Evolutionary conservation across 257 asterid genomes (phyloP).

Genomic region (Solanum gandarillasii): DNA sequence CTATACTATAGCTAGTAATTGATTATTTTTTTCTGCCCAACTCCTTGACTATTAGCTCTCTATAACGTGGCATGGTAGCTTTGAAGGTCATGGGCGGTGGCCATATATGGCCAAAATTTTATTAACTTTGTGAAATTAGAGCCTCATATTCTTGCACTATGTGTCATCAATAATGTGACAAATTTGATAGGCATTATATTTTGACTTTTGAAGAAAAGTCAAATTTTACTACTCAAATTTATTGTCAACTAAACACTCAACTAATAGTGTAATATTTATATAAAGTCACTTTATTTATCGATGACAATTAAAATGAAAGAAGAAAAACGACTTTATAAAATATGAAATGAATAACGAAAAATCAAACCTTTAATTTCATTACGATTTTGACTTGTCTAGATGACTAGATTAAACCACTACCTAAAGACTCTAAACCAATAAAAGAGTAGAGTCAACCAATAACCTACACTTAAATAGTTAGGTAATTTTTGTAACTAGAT

Average conservation of each 20-base stretch:
- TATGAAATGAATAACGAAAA: no score
- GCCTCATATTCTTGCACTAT: background rate
- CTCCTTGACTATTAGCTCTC: background rate
- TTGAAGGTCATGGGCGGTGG: background rate
- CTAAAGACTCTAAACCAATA: background rate
- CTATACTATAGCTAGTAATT: background rate
- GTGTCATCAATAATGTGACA: background rate
- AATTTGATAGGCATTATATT: background rate
- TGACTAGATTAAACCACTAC: background rate
- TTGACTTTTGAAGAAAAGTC: background rate
- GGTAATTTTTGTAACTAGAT: background rate
- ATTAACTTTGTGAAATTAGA: background rate
- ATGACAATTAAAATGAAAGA: no score
- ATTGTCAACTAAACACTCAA: background rate
- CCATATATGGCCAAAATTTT: background rate
- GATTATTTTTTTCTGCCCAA: background rate
- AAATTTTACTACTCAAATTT: background rate
- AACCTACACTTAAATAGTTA: background rate
- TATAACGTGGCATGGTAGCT: background rate
- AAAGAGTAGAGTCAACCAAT: background rate
- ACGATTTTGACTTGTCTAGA: background rate
- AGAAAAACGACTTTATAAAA: no score
- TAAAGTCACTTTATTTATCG: no score
- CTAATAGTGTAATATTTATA: background rate
- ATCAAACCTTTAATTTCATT: background rate